Evolutionary conservation across 2,329 filamentous ascomycete genomes (phyloP), one percentile per base, ranked within the genome.

Genomic region (Saccharata proteae): DNA sequence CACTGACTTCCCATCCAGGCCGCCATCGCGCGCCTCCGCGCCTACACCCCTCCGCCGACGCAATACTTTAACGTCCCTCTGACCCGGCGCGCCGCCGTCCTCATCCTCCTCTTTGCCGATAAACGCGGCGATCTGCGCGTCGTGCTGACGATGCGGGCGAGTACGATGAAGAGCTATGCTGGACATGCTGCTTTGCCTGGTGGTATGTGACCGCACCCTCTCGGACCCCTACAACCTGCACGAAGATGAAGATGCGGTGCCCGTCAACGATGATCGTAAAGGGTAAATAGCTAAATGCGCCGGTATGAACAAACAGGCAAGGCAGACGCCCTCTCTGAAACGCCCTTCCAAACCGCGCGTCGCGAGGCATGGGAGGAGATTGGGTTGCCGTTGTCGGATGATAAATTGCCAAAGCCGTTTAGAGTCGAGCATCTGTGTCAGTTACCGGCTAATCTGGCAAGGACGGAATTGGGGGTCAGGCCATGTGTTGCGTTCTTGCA

Each of bases 291-390:
- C n/a, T n/a, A n/a, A n/a, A n/a, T n/a, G n/a, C 30, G 26, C 26
- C 18, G 43, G 43, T 3, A 55, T 40, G 44, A 60, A 64, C 69
- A 31, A 72, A 71, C 5, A 11, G 14, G n/a, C 5, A 24, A 25
- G 54, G 64, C 71, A 32, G 72, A 76, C 40, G 54, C 57, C 0
- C 45, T 65, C 7, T 37, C 51, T 6, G 74, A 78, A 50, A 67
- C 64, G 2, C 59, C 64, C 58, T 83, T 83, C 55, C 71, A 86
- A 48, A 92, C 86, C 30, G 85, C 88, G 6, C 74, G 88, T 14
- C 74, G 88, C 40, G 88, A 96, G 64, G 86, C 88, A 1, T 80
- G 71, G 53, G 88, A 96, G 54, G 88, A 96, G 54, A 93, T 96
- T 41, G 88, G 88, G 2, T 73, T 96, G 3, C 82, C 88, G 2